phyloP scores from a whole-genome alignment of 108 stramenopile genomes.

The Conticribra weissflogii region DNA sequence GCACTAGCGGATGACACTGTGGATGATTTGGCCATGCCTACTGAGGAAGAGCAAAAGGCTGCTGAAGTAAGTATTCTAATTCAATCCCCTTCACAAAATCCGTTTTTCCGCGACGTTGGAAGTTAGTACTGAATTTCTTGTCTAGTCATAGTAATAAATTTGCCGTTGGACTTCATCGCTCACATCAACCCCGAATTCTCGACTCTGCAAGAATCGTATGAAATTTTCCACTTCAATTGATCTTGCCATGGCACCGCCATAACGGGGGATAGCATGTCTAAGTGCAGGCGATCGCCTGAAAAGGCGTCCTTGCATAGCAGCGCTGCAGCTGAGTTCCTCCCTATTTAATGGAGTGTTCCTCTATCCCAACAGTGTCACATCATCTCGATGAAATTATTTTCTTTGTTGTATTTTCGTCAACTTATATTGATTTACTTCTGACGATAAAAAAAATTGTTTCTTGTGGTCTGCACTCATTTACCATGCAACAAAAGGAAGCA shows the following conservation, averaged over 20 bases:
- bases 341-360: constrained; percentile 55
- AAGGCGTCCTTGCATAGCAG: constrained; percentile 37
- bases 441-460: constrained; percentile 1
- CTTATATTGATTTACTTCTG: neutral
- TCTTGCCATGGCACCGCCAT: constrained; percentile 34
- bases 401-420: neutral
- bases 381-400: constrained; percentile 3
- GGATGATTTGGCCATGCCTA: constrained; percentile 80
- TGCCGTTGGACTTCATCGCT: neutral
- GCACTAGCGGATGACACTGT: constrained; percentile 38
- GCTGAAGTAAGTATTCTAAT: constrained; percentile 51
- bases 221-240: constrained; percentile 30
- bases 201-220: constrained; percentile 59
- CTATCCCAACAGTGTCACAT: constrained; percentile 85
- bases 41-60: constrained; percentile 57
- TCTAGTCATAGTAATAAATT: no score
- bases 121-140: no score
- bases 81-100: no score
- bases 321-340: constrained; percentile 77
- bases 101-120: no score
- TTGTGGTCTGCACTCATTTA: constrained; percentile 3
- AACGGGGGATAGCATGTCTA: constrained; percentile 45
- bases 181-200: constrained; percentile 46
- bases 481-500: constrained; percentile 33
- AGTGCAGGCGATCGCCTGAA: constrained; percentile 35